A percentile compares a stretch with the other conserved stretches of the same genome.
Evolutionary conservation across 2,329 filamentous ascomycete genomes (phyloP).

Genomic region (Colletotrichum sp.): DNA sequence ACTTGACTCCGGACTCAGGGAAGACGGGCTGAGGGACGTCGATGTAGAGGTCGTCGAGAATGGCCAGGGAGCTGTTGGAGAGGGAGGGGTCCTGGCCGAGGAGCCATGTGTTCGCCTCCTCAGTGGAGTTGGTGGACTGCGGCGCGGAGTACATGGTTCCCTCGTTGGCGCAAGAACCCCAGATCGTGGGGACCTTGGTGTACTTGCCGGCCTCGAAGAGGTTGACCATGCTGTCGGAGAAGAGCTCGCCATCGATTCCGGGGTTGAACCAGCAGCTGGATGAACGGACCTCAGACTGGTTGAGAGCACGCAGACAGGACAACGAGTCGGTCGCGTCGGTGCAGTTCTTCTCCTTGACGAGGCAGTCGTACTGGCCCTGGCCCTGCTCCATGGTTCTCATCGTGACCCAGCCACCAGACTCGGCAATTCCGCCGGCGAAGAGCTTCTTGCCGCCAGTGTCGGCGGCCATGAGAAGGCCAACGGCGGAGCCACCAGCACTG

Average conservation of each 20-base stretch:
- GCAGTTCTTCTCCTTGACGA: conserved; percentile 37
- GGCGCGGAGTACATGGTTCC: conserved; percentile 40
- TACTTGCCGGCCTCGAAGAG: conserved; percentile 54
- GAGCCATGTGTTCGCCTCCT: conserved; percentile 36
- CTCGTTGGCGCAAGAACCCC: conserved; percentile 42
- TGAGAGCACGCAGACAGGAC: conserved; percentile 22
- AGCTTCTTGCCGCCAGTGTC: conserved; percentile 54
- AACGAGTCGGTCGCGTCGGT: conserved; percentile 23
- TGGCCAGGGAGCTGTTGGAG: conserved; percentile 31
- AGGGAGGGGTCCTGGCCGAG: conserved; percentile 38
- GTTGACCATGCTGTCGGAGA: conserved; percentile 55
- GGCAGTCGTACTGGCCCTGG: conserved; percentile 57
- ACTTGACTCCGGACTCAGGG: conserved; percentile 36
- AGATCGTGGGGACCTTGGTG: conserved; percentile 58
- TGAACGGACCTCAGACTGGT: conserved; percentile 25
- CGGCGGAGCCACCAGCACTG: conserved; percentile 70
- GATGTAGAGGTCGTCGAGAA: conserved; percentile 39
- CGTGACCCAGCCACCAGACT: conserved; percentile 58
- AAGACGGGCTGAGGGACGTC: conserved; percentile 37
- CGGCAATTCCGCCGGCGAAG: conserved; percentile 56
- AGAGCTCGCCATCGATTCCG: conserved; percentile 58
- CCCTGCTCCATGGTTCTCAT: conserved; percentile 37
- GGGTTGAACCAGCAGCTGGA: conserved; percentile 33
- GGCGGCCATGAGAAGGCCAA: conserved; percentile 67
- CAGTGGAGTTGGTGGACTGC: conserved; percentile 32